Percentiles rank a stretch among this genome's conserved stretches.
phyloP scores from a whole-genome alignment of 306 rosid genomes.

The Echinosophora koreensis region DNA sequence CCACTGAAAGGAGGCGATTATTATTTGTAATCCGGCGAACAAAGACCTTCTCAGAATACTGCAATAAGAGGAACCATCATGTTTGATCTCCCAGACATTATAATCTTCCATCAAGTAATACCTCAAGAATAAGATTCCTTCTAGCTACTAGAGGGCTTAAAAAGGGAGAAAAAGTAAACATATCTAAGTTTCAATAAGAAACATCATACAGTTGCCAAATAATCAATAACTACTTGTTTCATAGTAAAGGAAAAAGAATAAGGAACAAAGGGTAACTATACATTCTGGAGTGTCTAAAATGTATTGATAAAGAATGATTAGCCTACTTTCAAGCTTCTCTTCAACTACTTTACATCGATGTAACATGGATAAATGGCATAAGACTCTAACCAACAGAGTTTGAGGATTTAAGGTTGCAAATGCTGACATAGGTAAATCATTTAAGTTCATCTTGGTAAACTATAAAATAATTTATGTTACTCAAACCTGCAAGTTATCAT shows the following conservation, averaged over 20 bases:
- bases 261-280: constrained; percentile 4
- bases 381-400: background rate
- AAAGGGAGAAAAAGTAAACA: constrained; percentile 14
- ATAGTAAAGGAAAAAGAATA: background rate
- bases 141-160: background rate
- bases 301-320: background rate
- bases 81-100: constrained; percentile 40
- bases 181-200: background rate
- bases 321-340: constrained; percentile 12
- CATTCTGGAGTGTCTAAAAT: background rate
- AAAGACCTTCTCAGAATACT: constrained; percentile 74
- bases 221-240: background rate
- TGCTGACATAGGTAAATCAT: background rate
- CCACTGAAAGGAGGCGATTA: constrained; percentile 46
- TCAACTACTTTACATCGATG: background rate
- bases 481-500: background rate
- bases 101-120: constrained; percentile 33
- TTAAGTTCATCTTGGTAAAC: background rate
- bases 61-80: constrained; percentile 53
- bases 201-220: background rate
- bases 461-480: constrained; percentile 1
- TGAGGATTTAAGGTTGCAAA: background rate
- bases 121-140: constrained; percentile 36
- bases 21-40: constrained; percentile 57
- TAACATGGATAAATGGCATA: background rate